Conservation (phyloP, 768 basidiomycete species). For the Crucibulum laeve region DNA sequence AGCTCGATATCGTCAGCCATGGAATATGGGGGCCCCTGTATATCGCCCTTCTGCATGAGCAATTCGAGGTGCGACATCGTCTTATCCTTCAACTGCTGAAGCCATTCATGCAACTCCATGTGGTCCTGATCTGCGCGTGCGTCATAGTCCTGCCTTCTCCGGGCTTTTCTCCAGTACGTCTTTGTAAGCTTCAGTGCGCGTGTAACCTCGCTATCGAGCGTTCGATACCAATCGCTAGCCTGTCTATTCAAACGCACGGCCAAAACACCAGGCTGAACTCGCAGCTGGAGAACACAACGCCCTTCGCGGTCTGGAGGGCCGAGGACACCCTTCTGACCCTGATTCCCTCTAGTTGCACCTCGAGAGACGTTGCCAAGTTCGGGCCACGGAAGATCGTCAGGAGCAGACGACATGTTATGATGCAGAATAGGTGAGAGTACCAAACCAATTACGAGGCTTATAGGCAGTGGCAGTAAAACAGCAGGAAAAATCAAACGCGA, state of each 20-base stretch:
- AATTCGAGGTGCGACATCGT: conserved; percentile 85
- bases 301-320: conserved; percentile 70
- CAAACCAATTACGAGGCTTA: conserved; percentile 10
- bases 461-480: conserved; percentile 19
- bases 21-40: conserved; percentile 75
- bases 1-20: conserved; percentile 81
- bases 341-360: conserved; percentile 80
- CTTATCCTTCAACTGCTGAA: conserved; percentile 84
- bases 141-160: conserved; percentile 80
- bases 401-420: conserved; percentile 42
- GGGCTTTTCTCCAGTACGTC: conserved; percentile 82
- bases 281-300: conserved; percentile 72
- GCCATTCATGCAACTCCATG: conserved; percentile 86
- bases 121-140: conserved; percentile 83
- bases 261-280: conserved; percentile 80
- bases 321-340: conserved; percentile 80
- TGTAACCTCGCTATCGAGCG: conserved; percentile 73
- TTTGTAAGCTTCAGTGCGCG: conserved; percentile 80
- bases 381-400: conserved; percentile 84
- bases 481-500: conserved; percentile 23
- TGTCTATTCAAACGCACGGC: conserved; percentile 71
- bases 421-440: conserved; percentile 16
- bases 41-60: conserved; percentile 85
- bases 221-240: conserved; percentile 80
- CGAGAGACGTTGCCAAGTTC: conserved; percentile 83